phyloP scores from a whole-genome alignment of 2,329 filamentous ascomycete genomes.

The Eutypa lata region DNA sequence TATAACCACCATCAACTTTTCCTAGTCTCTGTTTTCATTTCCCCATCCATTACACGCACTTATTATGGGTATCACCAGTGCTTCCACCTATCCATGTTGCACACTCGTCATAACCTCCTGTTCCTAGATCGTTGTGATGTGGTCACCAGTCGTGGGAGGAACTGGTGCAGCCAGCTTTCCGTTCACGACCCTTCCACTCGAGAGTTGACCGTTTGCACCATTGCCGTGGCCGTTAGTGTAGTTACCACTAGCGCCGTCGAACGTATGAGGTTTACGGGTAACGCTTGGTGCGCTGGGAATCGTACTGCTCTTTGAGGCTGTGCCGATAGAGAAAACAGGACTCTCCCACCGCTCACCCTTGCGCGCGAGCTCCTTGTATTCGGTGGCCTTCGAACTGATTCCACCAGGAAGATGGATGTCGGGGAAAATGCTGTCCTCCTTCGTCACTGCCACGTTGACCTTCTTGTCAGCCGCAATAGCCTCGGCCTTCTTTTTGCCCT shows the following conservation, averaged over 20 bases:
- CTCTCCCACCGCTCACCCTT: slow-evolving; percentile 95
- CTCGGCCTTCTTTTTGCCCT: slow-evolving; percentile 76
- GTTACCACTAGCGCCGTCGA: slow-evolving; percentile 4
- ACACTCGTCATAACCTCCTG: too few species aligned
- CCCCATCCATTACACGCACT: not conserved
- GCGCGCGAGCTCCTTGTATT: slow-evolving; percentile 82
- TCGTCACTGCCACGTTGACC: slow-evolving; percentile 79
- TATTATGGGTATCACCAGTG: not conserved
- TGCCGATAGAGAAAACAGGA: slow-evolving; percentile 85
- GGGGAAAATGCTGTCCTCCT: slow-evolving; percentile 87
- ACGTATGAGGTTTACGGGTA: slow-evolving; percentile 41
- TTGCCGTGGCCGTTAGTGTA: slow-evolving; percentile 16
- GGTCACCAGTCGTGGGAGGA: not conserved
- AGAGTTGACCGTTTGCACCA: slow-evolving; percentile 9
- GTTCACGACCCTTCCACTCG: slow-evolving; percentile 3
- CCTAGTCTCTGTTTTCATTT: not conserved
- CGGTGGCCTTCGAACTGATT: slow-evolving; percentile 88
- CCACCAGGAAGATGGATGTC: slow-evolving; percentile 81
- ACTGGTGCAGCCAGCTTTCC: slow-evolving; percentile 1
- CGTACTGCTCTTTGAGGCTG: slow-evolving; percentile 67
- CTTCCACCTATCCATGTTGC: not conserved
- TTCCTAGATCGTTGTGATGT: not conserved
- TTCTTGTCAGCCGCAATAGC: slow-evolving; percentile 61
- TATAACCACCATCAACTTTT: not conserved
- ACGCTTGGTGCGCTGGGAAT: slow-evolving; percentile 61